phyloP scores from a whole-genome alignment of 108 stramenopile species.

The Fistulifera solaris region DNA sequence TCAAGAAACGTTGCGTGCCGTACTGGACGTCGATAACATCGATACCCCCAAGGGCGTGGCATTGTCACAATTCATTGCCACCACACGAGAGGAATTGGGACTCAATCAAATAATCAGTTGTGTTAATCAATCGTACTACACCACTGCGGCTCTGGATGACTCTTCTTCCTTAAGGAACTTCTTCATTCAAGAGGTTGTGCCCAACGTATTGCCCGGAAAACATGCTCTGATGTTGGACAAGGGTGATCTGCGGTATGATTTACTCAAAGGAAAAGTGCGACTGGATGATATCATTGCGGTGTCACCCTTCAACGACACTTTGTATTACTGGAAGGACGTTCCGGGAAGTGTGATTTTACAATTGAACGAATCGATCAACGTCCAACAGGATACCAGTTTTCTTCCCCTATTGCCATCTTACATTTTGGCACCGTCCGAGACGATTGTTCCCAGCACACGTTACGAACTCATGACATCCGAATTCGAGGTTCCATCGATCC shows the following conservation, averaged over 20 bases:
- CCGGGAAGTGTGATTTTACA: not conserved
- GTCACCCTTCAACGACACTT: conserved; percentile 52
- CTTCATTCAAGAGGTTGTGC: conserved; percentile 40
- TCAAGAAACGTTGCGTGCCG: not conserved
- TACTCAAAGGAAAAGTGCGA: conserved; percentile 21
- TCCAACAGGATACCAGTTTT: not conserved
- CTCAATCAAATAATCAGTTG: conserved; percentile 44
- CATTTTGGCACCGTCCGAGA: not conserved
- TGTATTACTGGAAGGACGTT: conserved; percentile 20
- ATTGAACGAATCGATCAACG: conserved; percentile 2
- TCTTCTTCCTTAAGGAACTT: conserved; percentile 37
- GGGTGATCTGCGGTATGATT: conserved; percentile 32
- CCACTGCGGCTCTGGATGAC: conserved; percentile 22
- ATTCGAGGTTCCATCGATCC: conserved; percentile 1
- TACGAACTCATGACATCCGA: conserved; percentile 4
- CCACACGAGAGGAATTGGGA: conserved; percentile 37
- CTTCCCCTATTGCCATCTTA: not conserved
- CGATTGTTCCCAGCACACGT: too few species aligned
- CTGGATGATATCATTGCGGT: conserved; percentile 49
- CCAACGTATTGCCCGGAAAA: conserved; percentile 14
- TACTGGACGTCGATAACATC: conserved; percentile 16
- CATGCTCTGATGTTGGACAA: conserved; percentile 14
- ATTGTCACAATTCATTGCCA: conserved; percentile 37
- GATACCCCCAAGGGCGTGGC: conserved; percentile 45
- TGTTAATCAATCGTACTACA: conserved; percentile 26